Percentiles rank a stretch among this genome's conserved stretches.
phyloP scores from a whole-genome alignment of 2,329 filamentous ascomycete species.

The Stachybotrys chartarum region DNA sequence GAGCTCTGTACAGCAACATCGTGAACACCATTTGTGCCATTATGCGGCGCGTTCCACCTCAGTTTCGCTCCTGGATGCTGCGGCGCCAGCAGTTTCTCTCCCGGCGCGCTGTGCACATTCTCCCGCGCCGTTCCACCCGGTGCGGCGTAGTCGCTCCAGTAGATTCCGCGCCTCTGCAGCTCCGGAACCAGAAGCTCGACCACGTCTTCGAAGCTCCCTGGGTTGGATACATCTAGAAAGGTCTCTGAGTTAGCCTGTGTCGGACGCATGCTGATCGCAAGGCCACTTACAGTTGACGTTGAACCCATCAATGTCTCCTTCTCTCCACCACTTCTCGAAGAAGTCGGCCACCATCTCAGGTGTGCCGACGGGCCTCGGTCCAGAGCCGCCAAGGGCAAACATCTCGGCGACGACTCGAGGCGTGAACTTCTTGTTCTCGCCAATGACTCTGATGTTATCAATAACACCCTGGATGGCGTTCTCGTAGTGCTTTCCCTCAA shows the following conservation, averaged over 20 bases:
- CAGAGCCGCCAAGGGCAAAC: conserved; percentile 2
- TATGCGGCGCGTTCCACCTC: not conserved
- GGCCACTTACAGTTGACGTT: conserved; percentile 3
- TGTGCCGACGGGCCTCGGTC: conserved; percentile 5
- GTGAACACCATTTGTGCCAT: not conserved
- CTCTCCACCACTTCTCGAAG: conserved; percentile 3
- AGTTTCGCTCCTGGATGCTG: not conserved
- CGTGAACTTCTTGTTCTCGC: conserved; percentile 5
- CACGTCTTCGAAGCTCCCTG: conserved; percentile 59
- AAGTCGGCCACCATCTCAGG: conserved; percentile 4
- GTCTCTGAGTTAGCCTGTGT: not conserved
- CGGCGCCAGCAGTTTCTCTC: not conserved
- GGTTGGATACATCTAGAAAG: conserved; percentile 26
- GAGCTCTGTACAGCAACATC: not conserved
- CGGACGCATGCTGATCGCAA: not conserved
- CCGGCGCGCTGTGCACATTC: not conserved
- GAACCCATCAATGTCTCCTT: conserved; percentile 6
- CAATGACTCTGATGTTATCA: conserved; percentile 4
- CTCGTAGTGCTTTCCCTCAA: conserved; percentile 44
- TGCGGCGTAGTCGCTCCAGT: not conserved
- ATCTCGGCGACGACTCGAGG: conserved; percentile 1
- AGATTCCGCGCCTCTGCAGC: conserved; percentile 45
- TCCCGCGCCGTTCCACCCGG: not conserved
- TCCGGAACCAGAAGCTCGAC: conserved; percentile 58
- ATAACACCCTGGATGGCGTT: conserved; percentile 23